phyloP scores from a whole-genome alignment of 129 eudicot species.

The Erigeron canadensis region DNA sequence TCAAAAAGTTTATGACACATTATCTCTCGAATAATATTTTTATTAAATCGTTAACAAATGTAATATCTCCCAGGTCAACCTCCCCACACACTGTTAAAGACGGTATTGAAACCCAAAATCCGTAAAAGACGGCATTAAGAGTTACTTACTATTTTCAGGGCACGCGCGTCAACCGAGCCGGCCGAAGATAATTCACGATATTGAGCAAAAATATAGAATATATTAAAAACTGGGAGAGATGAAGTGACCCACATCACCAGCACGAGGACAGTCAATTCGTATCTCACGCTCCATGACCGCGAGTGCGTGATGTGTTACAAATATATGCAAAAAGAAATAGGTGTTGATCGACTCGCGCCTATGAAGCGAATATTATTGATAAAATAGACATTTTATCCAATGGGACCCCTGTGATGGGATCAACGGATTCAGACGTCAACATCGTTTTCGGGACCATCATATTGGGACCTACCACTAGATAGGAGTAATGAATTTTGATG shows the following conservation, averaged over 20 bases:
- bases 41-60: no score
- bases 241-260: constrained; percentile 44
- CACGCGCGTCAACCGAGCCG: constrained; percentile 18
- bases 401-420: constrained; percentile 45
- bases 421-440: constrained; percentile 59
- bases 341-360: not conserved
- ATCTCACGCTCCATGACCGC: constrained; percentile 19
- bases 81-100: no score
- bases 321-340: not conserved
- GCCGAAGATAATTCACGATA: not conserved
- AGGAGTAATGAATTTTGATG: constrained; percentile 11
- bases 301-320: not conserved
- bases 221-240: constrained; percentile 6
- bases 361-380: not conserved
- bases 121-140: no score
- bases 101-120: no score
- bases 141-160: no score
- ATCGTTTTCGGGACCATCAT: constrained; percentile 45
- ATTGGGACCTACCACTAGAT: constrained; percentile 33
- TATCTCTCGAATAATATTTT: no score
- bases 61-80: no score
- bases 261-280: constrained; percentile 37
- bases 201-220: constrained; percentile 19
- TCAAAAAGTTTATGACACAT: no score
- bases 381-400: constrained; percentile 14